Base-by-base conservation (phyloP, 805 yeast genomes). In the Kluyveromyces aestuarii region DNA sequence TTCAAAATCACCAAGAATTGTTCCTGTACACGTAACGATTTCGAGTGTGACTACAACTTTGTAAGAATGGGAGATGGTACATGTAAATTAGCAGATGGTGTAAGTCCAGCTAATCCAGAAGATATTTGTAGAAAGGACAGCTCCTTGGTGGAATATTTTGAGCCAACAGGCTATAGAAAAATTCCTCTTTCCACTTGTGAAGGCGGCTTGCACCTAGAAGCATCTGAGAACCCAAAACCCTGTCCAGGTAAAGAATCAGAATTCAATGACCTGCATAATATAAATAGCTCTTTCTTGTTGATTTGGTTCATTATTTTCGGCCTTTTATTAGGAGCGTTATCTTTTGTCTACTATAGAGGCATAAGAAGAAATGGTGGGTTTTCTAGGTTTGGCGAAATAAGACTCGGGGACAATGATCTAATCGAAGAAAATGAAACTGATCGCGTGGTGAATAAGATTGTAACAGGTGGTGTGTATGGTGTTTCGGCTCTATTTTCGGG, bases 21-120 rank as follows among this genome's bases (percentile, higher is more conserved):
- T 69, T 62, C 83, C 1, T 93, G 99, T 70, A 75, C 93, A 0
- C 77, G 96, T 65, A 76, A 77, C 46, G 99, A 91, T 60, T 93
- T 72, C 61, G 99, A 93, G 66, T 93, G 99, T 75, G 99, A 93
- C 64, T 87, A 81, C 71, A 90, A 90, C 67, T 90, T 73, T 64
- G 77, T 67, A 49, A 74, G 83, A 50, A 81, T 81, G 45, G 52
- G 58, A 0, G 96, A 88, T 60, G 95, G 95, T 18, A 84, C 93
- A 2, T 93, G 99, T 70, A 80, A 80, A 61, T 75, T 89, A 39
- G 86, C 89, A n/a, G 71, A 74, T 18, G 97, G 96, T 0, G 71
- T 79, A 48, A 63, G 73, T 5, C 87, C 95, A 8, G 74, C 78
- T 13, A 86, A 87, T 59, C 80, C 81, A 48, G 68, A 75, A 27